Base-by-base conservation (phyloP, 805 yeast genomes). In the Isabelozyma heimii region DNA sequence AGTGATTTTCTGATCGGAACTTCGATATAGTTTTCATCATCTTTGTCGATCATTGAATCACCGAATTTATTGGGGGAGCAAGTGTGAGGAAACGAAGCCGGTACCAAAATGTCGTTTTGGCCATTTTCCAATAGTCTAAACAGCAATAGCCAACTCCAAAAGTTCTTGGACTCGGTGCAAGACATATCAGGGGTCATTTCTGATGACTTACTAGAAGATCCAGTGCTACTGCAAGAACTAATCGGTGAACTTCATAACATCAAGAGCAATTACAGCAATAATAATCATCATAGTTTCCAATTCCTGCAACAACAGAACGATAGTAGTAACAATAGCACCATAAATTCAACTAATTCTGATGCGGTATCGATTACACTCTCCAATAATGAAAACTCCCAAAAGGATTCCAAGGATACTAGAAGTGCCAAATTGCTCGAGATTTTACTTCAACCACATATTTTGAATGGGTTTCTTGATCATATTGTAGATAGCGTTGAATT, bases 371-470 rank as follows among this genome's bases (percentile, higher is more conserved):
- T 71, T 15, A 54, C 72, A 0, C 71, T 76, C 5, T 63, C 71
- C 13, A 69, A 56, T 50, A 63, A 65, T 17, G 73, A 69, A 24
- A 52, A 47, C 27, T 44, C 48, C 10, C 59, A 58, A 37, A 54
- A 54, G 33, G 56, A 46, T 41, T 44, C 50, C 30, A 72, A 69
- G 46, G 76, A 70, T 45, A 64, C 70, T 7, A 61, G 75, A 30
- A 71, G 73, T 6, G 65, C 66, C 38, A 85, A 87, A 61, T 76
- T 94, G 44, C 75, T 91, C 38, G 94, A 90, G 58, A 85, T 85
- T 58, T 73, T 94, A 47, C 78, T 92, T 53, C 89, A 88, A 60
- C 91, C 94, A 13, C 87, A 84, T 46, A 82, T 89, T 13, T 65
- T 92, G 51, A 77, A 75, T 46, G 81, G 82, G 48, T 76, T 92